phyloP scores from a whole-genome alignment of 768 basidiomycete genomes.

The Xerocomellus dryophilus region DNA sequence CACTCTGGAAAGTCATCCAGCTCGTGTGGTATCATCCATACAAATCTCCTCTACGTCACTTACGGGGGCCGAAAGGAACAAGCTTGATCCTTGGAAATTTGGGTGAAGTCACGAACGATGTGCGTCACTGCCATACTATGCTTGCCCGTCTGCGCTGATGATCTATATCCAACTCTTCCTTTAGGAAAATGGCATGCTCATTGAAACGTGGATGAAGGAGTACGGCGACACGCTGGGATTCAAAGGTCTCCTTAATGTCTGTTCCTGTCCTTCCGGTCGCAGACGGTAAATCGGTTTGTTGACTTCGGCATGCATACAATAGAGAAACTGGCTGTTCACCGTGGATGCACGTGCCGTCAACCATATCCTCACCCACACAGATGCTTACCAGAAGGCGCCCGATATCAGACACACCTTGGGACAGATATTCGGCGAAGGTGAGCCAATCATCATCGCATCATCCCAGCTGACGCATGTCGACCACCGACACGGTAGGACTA shows the following conservation, averaged over 20 bases:
- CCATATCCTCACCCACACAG: conserved; percentile 57
- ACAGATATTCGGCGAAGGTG: conserved; percentile 42
- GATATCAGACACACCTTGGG: conserved; percentile 36
- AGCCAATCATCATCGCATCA: not conserved
- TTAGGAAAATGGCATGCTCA: conserved; percentile 30
- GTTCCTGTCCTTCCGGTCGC: conserved; percentile 7
- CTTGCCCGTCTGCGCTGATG: not conserved
- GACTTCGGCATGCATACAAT: not conserved
- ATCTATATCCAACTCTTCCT: not conserved
- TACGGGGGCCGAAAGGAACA: conserved; percentile 49
- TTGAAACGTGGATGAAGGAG: conserved; percentile 45
- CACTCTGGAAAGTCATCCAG: conserved; percentile 30
- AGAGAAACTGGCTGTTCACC: conserved; percentile 48
- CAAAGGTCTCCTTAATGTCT: conserved; percentile 43
- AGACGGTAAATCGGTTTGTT: not conserved
- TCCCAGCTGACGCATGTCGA: not conserved
- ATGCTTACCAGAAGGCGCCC: conserved; percentile 56
- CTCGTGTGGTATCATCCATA: conserved; percentile 31
- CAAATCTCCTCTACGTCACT: conserved; percentile 43
- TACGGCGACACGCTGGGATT: conserved; percentile 49
- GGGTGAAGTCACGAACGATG: conserved; percentile 42
- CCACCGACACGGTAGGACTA: conserved; percentile 40
- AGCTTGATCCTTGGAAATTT: conserved; percentile 50
- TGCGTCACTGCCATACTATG: conserved; percentile 19
- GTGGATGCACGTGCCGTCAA: conserved; percentile 60